These are phyloP conservation scores for Aspergillus japonicus DNA, from an alignment of 2,329 filamentous ascomycete species.

Conservation along the genomic window DNA sequence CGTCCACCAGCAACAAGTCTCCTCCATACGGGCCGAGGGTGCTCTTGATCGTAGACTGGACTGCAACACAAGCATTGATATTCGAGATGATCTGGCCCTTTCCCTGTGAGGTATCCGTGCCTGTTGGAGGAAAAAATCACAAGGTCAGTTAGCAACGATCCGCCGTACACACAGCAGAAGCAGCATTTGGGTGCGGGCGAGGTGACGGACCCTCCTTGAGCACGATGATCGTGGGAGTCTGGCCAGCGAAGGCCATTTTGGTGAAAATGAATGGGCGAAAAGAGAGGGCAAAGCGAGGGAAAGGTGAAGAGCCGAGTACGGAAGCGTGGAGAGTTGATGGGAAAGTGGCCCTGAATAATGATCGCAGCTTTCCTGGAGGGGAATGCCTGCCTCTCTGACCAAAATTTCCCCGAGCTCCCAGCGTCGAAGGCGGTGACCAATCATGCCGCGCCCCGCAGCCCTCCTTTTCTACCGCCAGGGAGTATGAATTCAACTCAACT, in stretches of 20 bases:
- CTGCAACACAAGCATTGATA: slow-evolving; percentile 95
- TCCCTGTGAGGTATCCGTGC: slow-evolving; percentile 95
- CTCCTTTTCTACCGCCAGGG: slow-evolving; percentile 9
- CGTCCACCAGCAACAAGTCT: slow-evolving; percentile 91
- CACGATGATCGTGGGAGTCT: slow-evolving; percentile 97
- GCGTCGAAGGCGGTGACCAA: slow-evolving; percentile 37
- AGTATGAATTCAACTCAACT: neutral
- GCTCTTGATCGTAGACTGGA: slow-evolving; percentile 92
- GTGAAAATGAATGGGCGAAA: slow-evolving; percentile 23
- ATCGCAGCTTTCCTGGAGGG: slow-evolving; percentile 26
- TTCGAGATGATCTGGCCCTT: slow-evolving; percentile 96
- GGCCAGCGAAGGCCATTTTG: slow-evolving; percentile 91
- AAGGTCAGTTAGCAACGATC: slow-evolving; percentile 27
- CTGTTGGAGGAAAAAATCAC: slow-evolving; percentile 47
- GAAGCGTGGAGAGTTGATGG: slow-evolving; percentile 21
- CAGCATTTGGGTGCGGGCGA: slow-evolving; percentile 23
- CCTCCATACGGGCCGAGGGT: slow-evolving; percentile 96
- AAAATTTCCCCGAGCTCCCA: slow-evolving; percentile 45
- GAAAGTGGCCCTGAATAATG: slow-evolving; percentile 25
- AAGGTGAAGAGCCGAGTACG: slow-evolving; percentile 4
- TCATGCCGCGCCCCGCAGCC: slow-evolving; percentile 25
- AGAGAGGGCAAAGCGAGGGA: slow-evolving; percentile 16
- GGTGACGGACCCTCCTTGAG: slow-evolving; percentile 82
- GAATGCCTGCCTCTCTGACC: slow-evolving; percentile 31
- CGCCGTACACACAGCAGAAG: slow-evolving; percentile 19